Base-by-base conservation (phyloP, 1,284 basidiomycete genomes). In the Leccinum holopus region DNA sequence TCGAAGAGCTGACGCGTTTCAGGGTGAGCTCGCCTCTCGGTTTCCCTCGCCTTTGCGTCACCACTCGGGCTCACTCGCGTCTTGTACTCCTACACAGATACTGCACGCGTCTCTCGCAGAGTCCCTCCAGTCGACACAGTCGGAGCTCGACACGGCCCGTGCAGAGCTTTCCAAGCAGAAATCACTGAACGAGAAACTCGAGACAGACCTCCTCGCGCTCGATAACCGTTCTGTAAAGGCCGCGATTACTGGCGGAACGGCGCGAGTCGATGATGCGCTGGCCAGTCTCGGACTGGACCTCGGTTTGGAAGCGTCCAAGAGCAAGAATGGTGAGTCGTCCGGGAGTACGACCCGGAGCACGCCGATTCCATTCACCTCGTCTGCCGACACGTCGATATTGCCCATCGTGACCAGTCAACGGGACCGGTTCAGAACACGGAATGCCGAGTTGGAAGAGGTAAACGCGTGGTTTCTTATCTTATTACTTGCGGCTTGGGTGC, bases 381-480 rank as follows among this genome's bases (percentile, higher is more conserved):
- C 89, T 5, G 88, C 91, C 5, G 95, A 97, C 70, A 92, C 90
- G 0, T 95, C 94, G 1, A 97, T 97, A 68, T 77, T 98, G 14
- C 95, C 95, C 0, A 98, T 99, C 67, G 96, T 99, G 44, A 98
- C 97, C 0, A 92, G 91, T 67, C 97, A 99, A 75, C 84, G 96
- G 62, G 97, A 99, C 73, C 86, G 96, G 5, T 98, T 98, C 84
- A 84, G 96, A 58, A 92, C 95, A 73, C 86, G 97, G 16, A 98
- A 98, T 72, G 91, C 94, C 18, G 97, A 99, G 74, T 84, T 99
- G 10, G 97, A 99, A 78, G 53, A 54, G 53, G 53, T 54, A 18
- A 25, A 25, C 10, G 30, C n/a, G 28, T 28, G 35, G 53, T 10
- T 37, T 61, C 51, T 51, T 56, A 52, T 52, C 25, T 4, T 39